phyloP scores from a whole-genome alignment of 495 filamentous ascomycete species.

The Tuber calosporum region DNA sequence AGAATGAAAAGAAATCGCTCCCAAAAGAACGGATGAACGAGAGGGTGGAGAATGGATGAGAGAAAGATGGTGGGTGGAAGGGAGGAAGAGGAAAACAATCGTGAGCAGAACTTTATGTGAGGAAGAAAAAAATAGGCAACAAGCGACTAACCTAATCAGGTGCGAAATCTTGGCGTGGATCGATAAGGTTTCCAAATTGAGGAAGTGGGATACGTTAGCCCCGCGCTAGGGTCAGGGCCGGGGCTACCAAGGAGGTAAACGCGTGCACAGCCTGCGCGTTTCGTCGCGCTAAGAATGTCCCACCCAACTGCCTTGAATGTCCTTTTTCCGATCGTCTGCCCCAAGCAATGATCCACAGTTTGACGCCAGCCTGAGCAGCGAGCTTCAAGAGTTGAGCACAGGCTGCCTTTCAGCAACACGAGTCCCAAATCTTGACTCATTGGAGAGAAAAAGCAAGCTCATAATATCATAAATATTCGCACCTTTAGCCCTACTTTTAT shows the following conservation, averaged over 20 bases:
- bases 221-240: constrained; percentile 20
- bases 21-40: constrained; percentile 3
- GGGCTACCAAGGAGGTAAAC: not conserved
- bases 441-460: not conserved
- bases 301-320: not conserved
- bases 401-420: not conserved
- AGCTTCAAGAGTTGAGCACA: not conserved
- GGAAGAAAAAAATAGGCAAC: constrained; percentile 1
- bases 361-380: not conserved
- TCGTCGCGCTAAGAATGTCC: not conserved
- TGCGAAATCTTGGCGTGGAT: constrained; percentile 28
- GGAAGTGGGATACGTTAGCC: constrained; percentile 15
- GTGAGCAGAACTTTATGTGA: constrained; percentile 17
- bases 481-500: not conserved
- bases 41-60: constrained; percentile 1
- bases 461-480: not conserved
- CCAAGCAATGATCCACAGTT: not conserved
- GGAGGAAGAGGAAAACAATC: constrained; percentile 18
- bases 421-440: not conserved
- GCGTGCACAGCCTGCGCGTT: not conserved
- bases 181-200: not conserved
- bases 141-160: constrained; percentile 1
- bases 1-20: constrained; percentile 5
- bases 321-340: not conserved
- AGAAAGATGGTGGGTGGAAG: constrained; percentile 17